These are phyloP conservation scores for Ascochyta koolunga DNA, from an alignment of 2,329 filamentous ascomycete species.

Conservation along the genomic window DNA sequence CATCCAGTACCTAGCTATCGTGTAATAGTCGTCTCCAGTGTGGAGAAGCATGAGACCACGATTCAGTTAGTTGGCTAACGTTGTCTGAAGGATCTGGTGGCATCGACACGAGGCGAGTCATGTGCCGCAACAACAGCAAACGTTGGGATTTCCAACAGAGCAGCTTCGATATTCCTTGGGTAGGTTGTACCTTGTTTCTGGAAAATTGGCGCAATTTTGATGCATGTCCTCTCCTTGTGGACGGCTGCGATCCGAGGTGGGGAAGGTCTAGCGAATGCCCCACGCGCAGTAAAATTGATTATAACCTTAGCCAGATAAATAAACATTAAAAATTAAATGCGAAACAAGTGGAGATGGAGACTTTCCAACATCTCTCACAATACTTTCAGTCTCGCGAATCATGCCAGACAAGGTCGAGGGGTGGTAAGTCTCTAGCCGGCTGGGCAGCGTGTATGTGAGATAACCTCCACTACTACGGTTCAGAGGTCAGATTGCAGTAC, in stretches of 20 bases:
- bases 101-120: background rate
- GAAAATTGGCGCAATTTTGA: slow-evolving; percentile 4
- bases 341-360: background rate
- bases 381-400: background rate
- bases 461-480: too few species aligned
- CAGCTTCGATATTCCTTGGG: background rate
- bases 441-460: too few species aligned
- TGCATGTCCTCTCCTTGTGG: background rate
- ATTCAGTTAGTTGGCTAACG: slow-evolving; percentile 6
- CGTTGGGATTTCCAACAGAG: too few species aligned
- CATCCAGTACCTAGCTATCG: slow-evolving; percentile 4
- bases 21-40: slow-evolving; percentile 14
- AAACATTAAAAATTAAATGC: background rate
- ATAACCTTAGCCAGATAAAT: too few species aligned
- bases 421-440: too few species aligned
- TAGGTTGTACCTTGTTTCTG: background rate
- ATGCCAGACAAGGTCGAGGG: too few species aligned
- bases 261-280: slow-evolving; percentile 9
- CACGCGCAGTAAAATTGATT: too few species aligned
- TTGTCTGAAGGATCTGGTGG: slow-evolving; percentile 2
- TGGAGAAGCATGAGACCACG: slow-evolving; percentile 16
- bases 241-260: background rate
- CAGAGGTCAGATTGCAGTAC: too few species aligned
- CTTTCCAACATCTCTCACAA: background rate
- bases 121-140: background rate